These are phyloP conservation scores for Ophiostoma perfectum DNA, from an alignment of 2,329 filamentous ascomycete species.

Conservation along the genomic window DNA sequence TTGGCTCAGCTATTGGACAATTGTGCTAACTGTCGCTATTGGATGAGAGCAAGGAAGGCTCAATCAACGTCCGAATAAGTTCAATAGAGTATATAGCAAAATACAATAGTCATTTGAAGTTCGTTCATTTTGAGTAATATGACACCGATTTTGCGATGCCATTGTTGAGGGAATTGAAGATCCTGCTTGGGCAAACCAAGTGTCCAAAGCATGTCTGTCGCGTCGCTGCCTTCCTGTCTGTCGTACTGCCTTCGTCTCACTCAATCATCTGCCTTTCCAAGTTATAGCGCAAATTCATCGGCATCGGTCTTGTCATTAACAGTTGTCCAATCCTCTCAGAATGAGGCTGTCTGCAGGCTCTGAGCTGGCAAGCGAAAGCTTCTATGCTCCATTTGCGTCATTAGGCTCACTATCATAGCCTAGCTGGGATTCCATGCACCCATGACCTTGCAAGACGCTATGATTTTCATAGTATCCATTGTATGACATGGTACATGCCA, in stretches of 20 bases:
- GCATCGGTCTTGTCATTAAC: too few relatives aligned
- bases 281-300: too few relatives aligned
- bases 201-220: too few relatives aligned
- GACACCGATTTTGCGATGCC: too few relatives aligned
- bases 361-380: neutral
- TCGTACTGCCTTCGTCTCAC: too few relatives aligned
- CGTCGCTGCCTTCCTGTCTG: too few relatives aligned
- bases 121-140: too few relatives aligned
- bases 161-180: too few relatives aligned
- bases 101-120: neutral
- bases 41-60: slow-evolving; percentile 16
- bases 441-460: slow-evolving; percentile 1
- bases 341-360: neutral
- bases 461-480: neutral
- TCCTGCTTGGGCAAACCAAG: too few relatives aligned
- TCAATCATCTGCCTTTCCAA: too few relatives aligned
- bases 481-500: neutral
- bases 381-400: neutral
- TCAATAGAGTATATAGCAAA: neutral
- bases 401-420: neutral
- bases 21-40: slow-evolving; percentile 8
- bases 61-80: neutral
- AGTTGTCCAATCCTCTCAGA: too few relatives aligned
- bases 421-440: neutral
- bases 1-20: slow-evolving; percentile 12